Conservation (phyloP, 2,329 filamentous ascomycete species). For the Neofusicoccum ribis region DNA sequence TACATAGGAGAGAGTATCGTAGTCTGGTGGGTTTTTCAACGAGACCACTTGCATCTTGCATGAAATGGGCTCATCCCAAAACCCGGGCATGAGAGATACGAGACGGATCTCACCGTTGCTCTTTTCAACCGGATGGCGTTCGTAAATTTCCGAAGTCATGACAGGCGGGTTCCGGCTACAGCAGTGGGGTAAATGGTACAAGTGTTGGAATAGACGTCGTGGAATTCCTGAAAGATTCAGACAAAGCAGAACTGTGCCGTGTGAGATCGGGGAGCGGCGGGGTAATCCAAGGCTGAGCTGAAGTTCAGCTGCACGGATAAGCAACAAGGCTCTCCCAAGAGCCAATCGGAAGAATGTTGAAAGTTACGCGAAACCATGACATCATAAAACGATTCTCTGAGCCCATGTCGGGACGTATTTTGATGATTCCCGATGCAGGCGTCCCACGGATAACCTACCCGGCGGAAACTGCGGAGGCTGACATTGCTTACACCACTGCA, state of each 20-base stretch:
- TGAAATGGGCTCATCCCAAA: neutral
- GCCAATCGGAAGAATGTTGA: no score
- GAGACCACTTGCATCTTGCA: neutral
- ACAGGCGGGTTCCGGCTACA: neutral
- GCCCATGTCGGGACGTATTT: no score
- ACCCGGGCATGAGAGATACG: neutral
- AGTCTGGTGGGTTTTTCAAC: conserved; percentile 5
- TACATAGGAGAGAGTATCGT: conserved; percentile 19
- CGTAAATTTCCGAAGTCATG: neutral
- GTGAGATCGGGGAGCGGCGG: neutral
- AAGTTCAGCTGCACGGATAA: neutral
- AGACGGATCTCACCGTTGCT: neutral
- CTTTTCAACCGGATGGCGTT: neutral
- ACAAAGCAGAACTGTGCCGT: no score
- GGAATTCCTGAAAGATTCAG: no score
- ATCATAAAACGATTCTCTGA: no score
- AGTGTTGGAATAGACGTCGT: no score
- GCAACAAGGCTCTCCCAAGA: neutral
- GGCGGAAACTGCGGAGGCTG: no score
- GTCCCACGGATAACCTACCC: no score
- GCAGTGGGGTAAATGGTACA: no score
- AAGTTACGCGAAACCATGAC: no score
- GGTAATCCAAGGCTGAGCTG: neutral
- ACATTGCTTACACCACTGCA: no score
- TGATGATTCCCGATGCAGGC: no score